Evolutionary conservation across 768 basidiomycete genomes (phyloP).

Genomic region (Phallus indusiatus): DNA sequence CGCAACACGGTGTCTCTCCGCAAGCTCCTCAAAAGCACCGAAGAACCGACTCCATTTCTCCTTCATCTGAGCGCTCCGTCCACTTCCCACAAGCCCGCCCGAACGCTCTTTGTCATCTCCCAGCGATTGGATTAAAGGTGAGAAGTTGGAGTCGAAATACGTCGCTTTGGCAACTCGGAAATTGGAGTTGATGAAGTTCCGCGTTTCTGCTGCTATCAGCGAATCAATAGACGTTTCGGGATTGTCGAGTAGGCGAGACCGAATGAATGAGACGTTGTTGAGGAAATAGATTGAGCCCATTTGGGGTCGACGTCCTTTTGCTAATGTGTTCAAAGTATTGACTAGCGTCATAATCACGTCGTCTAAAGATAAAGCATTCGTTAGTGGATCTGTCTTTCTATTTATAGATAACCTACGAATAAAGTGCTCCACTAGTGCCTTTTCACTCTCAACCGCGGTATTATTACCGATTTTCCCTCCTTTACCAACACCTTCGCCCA

Average conservation of each 20-base stretch:
- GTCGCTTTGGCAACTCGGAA: conserved; percentile 76
- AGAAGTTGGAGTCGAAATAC: conserved; percentile 79
- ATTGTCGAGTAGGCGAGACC: conserved; percentile 44
- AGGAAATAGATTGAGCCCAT: conserved; percentile 67
- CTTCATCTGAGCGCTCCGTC: conserved; percentile 51
- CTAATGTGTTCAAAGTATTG: conserved; percentile 50
- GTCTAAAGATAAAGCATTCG: conserved; percentile 39
- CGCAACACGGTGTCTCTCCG: conserved; percentile 64
- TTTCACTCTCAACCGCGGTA: conserved; percentile 34
- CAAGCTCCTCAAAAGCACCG: conserved; percentile 68
- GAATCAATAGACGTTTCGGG: conserved; percentile 38
- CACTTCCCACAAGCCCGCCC: conserved; percentile 30
- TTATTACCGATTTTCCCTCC: conserved; percentile 34
- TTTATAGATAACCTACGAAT: conserved; percentile 37
- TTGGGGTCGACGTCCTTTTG: conserved; percentile 45
- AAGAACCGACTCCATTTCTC: conserved; percentile 80
- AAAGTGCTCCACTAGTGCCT: conserved; percentile 63
- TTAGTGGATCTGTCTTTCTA: no score
- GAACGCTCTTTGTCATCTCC: conserved; percentile 39
- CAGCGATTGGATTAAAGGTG: conserved; percentile 59
- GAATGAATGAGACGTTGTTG: conserved; percentile 70
- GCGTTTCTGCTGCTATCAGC: conserved; percentile 51
- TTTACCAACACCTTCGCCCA: conserved; percentile 73
- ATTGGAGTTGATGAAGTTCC: conserved; percentile 54
- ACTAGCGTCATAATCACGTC: conserved; percentile 66